Percentiles rank a stretch among this genome's conserved stretches.
These are phyloP conservation scores for Fusarium praegraminearum DNA, from an alignment of 2,329 filamentous ascomycete genomes.

Conservation along the genomic window DNA sequence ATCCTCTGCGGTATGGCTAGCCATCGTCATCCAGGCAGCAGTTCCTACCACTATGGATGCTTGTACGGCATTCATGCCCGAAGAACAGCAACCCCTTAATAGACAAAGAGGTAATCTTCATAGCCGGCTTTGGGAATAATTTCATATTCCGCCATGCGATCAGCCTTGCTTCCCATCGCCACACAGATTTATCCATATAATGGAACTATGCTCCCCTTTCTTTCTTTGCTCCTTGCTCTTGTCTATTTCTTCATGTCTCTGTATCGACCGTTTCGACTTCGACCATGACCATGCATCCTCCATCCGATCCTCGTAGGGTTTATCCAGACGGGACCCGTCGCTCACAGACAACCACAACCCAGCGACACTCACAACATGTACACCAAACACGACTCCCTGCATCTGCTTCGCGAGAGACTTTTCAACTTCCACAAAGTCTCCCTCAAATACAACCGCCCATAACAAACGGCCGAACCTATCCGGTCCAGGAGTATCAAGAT, in stretches of 20 bases:
- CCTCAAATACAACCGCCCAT: conserved; percentile 1
- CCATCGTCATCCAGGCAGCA: conserved; percentile 22
- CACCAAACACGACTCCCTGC: background rate
- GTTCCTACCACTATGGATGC: background rate
- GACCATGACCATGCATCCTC: conserved; percentile 17
- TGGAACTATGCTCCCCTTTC: background rate
- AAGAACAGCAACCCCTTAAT: background rate
- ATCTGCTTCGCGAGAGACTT: background rate
- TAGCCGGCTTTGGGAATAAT: background rate
- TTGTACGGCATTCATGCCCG: conserved; percentile 2
- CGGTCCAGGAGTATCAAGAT: background rate
- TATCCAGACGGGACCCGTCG: background rate
- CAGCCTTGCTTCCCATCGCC: conserved; percentile 5
- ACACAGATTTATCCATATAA: background rate
- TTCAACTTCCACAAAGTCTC: background rate
- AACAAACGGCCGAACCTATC: background rate
- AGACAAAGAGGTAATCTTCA: background rate
- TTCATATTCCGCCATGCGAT: conserved; percentile 16
- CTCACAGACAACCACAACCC: background rate
- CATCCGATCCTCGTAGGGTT: background rate
- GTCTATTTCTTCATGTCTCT: background rate
- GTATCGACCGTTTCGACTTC: background rate
- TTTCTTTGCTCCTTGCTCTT: background rate
- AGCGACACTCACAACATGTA: background rate
- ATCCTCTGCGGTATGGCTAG: conserved; percentile 2